These are phyloP conservation scores for Agapanthus africanus DNA, from an alignment of 106 monocot genomes.

Conservation along the genomic window DNA sequence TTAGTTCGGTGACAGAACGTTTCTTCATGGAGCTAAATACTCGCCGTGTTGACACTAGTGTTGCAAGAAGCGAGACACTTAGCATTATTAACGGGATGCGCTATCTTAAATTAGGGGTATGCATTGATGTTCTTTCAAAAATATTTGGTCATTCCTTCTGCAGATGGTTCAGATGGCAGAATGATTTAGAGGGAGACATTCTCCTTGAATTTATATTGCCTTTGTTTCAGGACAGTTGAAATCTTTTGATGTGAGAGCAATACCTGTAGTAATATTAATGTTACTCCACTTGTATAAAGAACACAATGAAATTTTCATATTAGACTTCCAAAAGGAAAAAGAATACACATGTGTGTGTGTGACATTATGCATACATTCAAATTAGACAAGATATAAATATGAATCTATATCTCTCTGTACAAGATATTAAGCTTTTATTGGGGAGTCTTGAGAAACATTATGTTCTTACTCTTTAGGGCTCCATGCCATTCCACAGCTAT, in stretches of 20 bases:
- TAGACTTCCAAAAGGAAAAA: neutral
- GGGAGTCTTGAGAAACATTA: neutral
- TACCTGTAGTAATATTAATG: neutral
- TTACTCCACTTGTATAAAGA: neutral
- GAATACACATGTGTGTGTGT: neutral
- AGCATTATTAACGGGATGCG: conserved; percentile 99
- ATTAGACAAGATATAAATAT: neutral
- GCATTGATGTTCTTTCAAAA: conserved; percentile 9
- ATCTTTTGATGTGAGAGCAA: neutral
- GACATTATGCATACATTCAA: neutral
- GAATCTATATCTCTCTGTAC: neutral
- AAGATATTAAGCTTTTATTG: neutral
- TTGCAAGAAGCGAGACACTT: conserved; percentile 92
- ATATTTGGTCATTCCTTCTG: neutral
- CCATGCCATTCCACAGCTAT: neutral
- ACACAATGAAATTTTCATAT: neutral
- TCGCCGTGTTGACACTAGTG: conserved; percentile 72
- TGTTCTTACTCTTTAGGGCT: neutral
- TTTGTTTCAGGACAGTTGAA: neutral
- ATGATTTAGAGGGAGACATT: neutral
- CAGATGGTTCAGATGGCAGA: neutral
- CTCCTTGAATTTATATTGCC: neutral
- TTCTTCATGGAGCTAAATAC: conserved; percentile 98
- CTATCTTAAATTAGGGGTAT: conserved; percentile 98
- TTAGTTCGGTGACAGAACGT: conserved; percentile 93